These are phyloP conservation scores for Fusarium aywerte DNA, from an alignment of 2,329 filamentous ascomycete genomes.

Conservation along the genomic window DNA sequence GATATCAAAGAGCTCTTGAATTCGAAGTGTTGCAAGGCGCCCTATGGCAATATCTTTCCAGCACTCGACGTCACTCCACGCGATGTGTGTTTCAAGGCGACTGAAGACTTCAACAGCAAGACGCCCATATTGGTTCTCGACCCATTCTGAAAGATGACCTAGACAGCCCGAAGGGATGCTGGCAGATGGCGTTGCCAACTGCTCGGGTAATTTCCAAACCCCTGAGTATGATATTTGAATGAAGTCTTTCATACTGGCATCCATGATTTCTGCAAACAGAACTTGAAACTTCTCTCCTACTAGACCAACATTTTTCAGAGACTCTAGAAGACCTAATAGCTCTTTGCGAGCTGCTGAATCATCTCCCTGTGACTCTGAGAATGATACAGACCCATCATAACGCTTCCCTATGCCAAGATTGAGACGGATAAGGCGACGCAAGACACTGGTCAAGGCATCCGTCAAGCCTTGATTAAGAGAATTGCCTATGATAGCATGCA, in stretches of 20 bases:
- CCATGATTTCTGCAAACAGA: conserved; percentile 77
- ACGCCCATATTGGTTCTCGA: conserved; percentile 73
- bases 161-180: conserved; percentile 64
- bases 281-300: conserved; percentile 76
- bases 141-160: conserved; percentile 70
- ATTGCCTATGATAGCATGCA: conserved; percentile 73
- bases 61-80: conserved; percentile 68
- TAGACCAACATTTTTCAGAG: conserved; percentile 72
- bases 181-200: conserved; percentile 22
- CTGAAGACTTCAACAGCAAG: conserved; percentile 71
- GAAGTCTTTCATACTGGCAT: conserved; percentile 71
- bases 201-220: conserved; percentile 61
- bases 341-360: conserved; percentile 59
- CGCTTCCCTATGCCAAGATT: conserved; percentile 55
- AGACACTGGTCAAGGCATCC: conserved; percentile 63
- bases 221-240: conserved; percentile 71
- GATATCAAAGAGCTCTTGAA: conserved; percentile 81
- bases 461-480: conserved; percentile 66
- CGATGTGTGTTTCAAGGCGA: conserved; percentile 58
- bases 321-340: conserved; percentile 66
- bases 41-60: conserved; percentile 78
- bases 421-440: conserved; percentile 63
- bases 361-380: conserved; percentile 36
- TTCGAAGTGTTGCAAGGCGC: conserved; percentile 74
- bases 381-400: conserved; percentile 20